Conservation (phyloP, 2,329 filamentous ascomycete genomes). For the Ophioceras dolichostomum region DNA sequence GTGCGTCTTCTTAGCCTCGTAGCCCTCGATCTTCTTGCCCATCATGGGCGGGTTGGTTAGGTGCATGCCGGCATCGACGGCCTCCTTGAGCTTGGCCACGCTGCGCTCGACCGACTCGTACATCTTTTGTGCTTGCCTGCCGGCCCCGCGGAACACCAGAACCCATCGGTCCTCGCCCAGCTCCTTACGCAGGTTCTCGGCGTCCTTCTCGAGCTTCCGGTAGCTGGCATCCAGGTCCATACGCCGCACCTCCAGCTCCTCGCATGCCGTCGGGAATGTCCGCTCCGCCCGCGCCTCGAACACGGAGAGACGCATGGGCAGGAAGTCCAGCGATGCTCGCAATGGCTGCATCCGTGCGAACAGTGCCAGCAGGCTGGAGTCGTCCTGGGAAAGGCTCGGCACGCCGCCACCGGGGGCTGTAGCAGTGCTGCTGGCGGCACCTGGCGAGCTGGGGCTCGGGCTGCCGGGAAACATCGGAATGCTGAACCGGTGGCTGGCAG, state of each 20-base stretch:
- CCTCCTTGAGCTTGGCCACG: constrained; percentile 68
- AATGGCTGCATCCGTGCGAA: constrained; percentile 95
- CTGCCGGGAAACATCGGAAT: constrained; percentile 51
- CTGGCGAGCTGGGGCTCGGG: constrained; percentile 47
- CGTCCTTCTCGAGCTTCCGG: constrained; percentile 79
- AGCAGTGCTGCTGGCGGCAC: too few species aligned
- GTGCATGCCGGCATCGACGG: constrained; percentile 62
- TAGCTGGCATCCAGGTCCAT: constrained; percentile 71
- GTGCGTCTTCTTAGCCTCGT: constrained; percentile 88
- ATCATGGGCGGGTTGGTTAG: constrained; percentile 58
- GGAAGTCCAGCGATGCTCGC: constrained; percentile 82
- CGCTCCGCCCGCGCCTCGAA: constrained; percentile 68
- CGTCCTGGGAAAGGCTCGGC: constrained; percentile 56
- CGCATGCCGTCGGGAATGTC: constrained; percentile 81
- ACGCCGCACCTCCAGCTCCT: constrained; percentile 70
- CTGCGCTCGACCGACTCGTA: constrained; percentile 89
- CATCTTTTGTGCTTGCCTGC: constrained; percentile 89
- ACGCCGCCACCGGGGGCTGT: constrained; percentile 35
- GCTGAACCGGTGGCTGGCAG: constrained; percentile 52
- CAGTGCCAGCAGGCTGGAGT: constrained; percentile 75
- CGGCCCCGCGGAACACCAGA: constrained; percentile 85
- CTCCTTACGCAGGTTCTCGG: constrained; percentile 78
- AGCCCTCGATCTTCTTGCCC: constrained; percentile 78
- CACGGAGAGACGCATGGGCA: constrained; percentile 85
- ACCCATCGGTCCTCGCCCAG: constrained; percentile 95